A percentile compares a stretch with the other conserved stretches of the same genome.
phyloP scores from a whole-genome alignment of 257 asterid genomes.

The Capsicum rhomboideum region DNA sequence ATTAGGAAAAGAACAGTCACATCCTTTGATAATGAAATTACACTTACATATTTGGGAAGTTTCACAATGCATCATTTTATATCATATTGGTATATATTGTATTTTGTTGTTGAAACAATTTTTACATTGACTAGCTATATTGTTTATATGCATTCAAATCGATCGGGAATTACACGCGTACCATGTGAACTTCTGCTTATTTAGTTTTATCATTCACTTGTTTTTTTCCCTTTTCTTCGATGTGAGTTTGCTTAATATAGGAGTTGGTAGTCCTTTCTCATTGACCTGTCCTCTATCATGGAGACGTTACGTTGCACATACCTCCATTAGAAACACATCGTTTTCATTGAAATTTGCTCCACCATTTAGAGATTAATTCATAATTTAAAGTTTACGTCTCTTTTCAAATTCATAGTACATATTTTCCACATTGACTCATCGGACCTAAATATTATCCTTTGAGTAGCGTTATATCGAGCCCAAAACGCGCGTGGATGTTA shows the following conservation, averaged over 20 bases:
- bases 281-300: no score
- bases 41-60: no score
- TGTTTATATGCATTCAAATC: no score
- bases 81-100: no score
- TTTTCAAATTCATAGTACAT: neutral
- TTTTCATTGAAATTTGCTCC: neutral
- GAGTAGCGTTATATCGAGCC: neutral
- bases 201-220: neutral
- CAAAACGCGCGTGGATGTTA: neutral
- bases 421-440: neutral
- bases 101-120: neutral
- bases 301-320: neutral
- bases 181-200: neutral
- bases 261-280: no score
- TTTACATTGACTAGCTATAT: neutral
- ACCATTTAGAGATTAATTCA: neutral
- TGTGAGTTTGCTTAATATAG: no score
- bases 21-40: no score
- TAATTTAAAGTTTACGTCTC: neutral
- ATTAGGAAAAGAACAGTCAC: no score
- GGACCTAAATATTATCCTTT: neutral
- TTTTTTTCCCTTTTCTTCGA: no score
- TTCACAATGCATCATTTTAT: no score
- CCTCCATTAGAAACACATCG: neutral
- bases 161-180: neutral